Evolutionary conservation across 106 monocot genomes (phyloP), one percentile per base, ranked within the genome.

Genomic region (Dioscorea zingiberensis): DNA sequence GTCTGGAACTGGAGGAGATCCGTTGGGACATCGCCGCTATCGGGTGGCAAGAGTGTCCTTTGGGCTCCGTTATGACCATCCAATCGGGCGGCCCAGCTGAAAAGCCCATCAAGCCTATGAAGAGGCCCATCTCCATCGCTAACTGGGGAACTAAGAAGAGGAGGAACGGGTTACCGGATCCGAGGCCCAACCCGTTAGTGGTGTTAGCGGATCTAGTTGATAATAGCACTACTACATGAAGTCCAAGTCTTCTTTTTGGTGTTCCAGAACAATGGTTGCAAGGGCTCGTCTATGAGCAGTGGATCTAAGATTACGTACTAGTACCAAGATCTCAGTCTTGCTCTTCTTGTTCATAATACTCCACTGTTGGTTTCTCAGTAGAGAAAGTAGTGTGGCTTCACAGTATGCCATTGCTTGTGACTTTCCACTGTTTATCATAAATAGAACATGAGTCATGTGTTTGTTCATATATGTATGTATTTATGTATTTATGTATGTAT

Each of bases 271-370:
- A 62, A 98, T 66, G 8, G 88, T 86, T 11, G 97, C 97, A 30
- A 79, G 22, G 3, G 88, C 86, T 15, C 89, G 83, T 4, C 92
- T 78, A 69, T 89, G 92, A 21, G 92, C 67, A 10, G 77, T 55
- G 14, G 97, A 98, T 56, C 81, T 81, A 55, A 86, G 51, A 62
- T 98, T 98, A 22, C 92, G 66, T 46, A 98, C 88, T 10, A 86
- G 72, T 6, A 98, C 83, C 28, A 84, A 80, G 49, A 98, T 80
- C 53, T 84, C 74, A 3, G 47, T 55, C n/a, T 63, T 48, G 23
- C 48, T 22, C 44, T 60, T 68, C 16, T 62, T 38, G 46, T 61
- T 64, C 17, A 73, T 22, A n/a, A n/a, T n/a, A 28, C 29, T 61
- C 73, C 55, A 79, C 55, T 95, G 95, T 67, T 89, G 84, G 59